Base-by-base conservation (phyloP, 1,284 basidiomycete species). In the Sutorius eximius region DNA sequence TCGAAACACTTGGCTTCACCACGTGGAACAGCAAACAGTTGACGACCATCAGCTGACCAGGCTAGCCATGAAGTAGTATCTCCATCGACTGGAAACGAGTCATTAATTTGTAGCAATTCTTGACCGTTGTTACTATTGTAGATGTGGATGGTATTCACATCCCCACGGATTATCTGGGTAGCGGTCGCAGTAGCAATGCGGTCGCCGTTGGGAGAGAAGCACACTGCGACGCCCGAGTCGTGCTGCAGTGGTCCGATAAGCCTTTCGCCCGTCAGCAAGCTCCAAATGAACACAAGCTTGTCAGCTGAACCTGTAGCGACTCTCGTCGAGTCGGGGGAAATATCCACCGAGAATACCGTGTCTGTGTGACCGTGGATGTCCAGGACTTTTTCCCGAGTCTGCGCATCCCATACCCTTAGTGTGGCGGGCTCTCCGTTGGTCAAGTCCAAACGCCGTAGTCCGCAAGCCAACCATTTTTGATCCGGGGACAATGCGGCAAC, bases 361-460 rank as follows among this genome's bases (percentile, higher is more conserved):
- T 5, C 3, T 87, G 27, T 32, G 32, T 58, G 57, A 8, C 44
- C 32, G 0, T 36, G 3, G 22, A 47, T 11, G 27, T 58, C 41
- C 7, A 47, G 24, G 10, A 47, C 37, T 8, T 47, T 33, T 27
- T 27, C 24, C 5, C 24, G 24, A 27, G 24, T 27, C 24, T 27
- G 24, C 24, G 24, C 24, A 5, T 42, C 33, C 10, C 56, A 61
- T 3, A 59, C 49, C 7, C 7, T 6, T 3, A 36, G 37, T 4
- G 8, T 2, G 18, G 24, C 24, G n/a, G n/a, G n/a, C 4, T 12
- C 24, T 5, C 29, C 7, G 18, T 8, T 9, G 3, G 9, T 9
- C 36, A 8, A 2, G 9, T 37, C 36, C n/a, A 18, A 10, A 37
- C 36, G 37, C 10, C 37, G 37, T 33, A 58, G 27, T n/a, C 58